phyloP scores from a whole-genome alignment of 164 flowering plant species.

The Magnolia officinalis region DNA sequence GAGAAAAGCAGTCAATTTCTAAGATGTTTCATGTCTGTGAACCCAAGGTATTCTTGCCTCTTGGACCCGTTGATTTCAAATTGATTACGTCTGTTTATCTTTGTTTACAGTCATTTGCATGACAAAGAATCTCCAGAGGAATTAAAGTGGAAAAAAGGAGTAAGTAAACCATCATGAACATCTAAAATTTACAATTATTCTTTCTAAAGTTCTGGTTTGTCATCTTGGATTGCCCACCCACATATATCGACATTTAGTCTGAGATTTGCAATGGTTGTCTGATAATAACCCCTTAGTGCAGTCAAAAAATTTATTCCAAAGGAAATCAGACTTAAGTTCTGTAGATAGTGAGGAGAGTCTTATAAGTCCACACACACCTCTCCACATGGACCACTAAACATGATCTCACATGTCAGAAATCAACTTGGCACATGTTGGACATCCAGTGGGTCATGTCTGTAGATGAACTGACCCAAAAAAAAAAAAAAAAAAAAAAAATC shows the following conservation, averaged over 20 bases:
- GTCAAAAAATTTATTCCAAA: no score
- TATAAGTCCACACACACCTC: no score
- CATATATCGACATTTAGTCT: background rate
- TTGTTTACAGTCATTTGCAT: background rate
- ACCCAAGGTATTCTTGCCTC: background rate
- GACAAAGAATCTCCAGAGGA: background rate
- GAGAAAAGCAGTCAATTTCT: conserved; percentile 11
- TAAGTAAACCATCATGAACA: background rate
- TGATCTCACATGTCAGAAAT: no score
- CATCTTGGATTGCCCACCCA: background rate
- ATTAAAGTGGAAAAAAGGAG: background rate
- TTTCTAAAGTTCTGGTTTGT: background rate
- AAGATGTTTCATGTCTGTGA: background rate
- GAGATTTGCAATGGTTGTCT: background rate
- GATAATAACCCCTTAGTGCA: background rate
- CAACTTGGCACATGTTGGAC: no score
- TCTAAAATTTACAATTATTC: background rate
- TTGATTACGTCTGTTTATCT: background rate
- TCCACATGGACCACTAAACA: no score
- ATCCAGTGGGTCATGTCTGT: no score
- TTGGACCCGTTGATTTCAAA: background rate
- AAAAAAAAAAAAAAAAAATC: no score
- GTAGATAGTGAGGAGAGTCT: no score
- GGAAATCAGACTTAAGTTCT: no score
- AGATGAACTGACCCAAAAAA: no score